Evolutionary conservation across 176 grass and related monocot genomes (phyloP), one percentile per base, ranked within the genome.

Genomic region (Microstegium vimineum): DNA sequence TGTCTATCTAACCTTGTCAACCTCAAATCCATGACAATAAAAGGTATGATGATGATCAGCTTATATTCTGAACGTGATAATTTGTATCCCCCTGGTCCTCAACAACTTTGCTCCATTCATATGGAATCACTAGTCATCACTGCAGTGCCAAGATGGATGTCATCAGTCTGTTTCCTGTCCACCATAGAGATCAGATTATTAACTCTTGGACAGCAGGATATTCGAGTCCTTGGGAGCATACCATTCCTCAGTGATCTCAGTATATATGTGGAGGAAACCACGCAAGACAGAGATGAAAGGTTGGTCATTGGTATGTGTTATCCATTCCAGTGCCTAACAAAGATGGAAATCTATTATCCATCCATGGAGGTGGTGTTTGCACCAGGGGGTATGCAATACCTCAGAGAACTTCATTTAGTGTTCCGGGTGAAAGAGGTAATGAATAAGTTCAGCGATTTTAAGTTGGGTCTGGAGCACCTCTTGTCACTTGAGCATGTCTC

Each of bases 261-360:
- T 6, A 8, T 63, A 25, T 0, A 0, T 0, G 26, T 62, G 56
- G 0, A 13, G 1, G 1, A 0, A 22, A 1, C 23, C 1, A 69
- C 0, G 8, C 4, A 69, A 37, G n/a, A 0, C 3, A 18, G 37
- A 33, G 26, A 65, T 2, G 9, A 63, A 6, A 46, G 11, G 37
- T 8, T 73, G 13, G 13, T 33, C 12, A 45, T 73, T 62, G 13
- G 6, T 7, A 27, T 16, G 15, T 10, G 6, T 45, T 45, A 23
- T 25, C 52, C 0, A 5, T 82, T 82, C 26, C 6, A 0, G 56
- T 36, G 40, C 20, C 80, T 82, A 16, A 73, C 17, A 43, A 1
- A 0, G 16, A 3, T 81, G 5, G 0, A 1, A 1, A 30, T 70
- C 0, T 0, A 0, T 1, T 1, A 3, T 10, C 0, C 0, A 0